Conservation (phyloP, 305 asterid genomes). For the Caryopteris hybrid region DNA sequence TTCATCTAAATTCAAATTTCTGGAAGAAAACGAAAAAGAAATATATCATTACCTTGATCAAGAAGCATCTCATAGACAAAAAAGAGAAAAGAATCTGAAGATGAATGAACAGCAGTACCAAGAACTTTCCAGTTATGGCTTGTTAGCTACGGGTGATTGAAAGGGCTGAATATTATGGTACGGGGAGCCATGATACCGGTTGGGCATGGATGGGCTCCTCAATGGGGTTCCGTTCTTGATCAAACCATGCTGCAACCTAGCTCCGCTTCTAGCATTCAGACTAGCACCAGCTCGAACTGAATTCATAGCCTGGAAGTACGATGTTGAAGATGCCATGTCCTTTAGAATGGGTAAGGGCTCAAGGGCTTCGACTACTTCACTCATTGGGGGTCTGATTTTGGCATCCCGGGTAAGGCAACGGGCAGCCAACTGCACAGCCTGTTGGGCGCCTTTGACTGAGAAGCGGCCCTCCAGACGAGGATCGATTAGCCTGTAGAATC, state of each 20-base stretch:
- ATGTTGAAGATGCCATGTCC: conserved; percentile 62
- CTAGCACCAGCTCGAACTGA: conserved; percentile 31
- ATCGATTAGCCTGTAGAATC: conserved; percentile 55
- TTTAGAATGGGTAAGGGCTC: conserved; percentile 56
- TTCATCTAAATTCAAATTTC: conserved; percentile 15
- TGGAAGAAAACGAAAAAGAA: conserved; percentile 2
- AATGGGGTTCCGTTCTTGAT: conserved; percentile 28
- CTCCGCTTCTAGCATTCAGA: conserved; percentile 27
- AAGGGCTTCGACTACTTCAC: conserved; percentile 65
- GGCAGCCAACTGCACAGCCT: conserved; percentile 60
- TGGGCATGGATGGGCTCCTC: conserved; percentile 42
- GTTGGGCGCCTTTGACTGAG: conserved; percentile 65
- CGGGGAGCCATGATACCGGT: conserved; percentile 30
- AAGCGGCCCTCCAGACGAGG: conserved; percentile 76
- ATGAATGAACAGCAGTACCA: conserved; percentile 13
- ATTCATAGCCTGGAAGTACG: conserved; percentile 61
- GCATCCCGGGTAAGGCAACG: conserved; percentile 71
- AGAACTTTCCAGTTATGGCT: conserved; percentile 1
- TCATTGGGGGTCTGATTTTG: conserved; percentile 75
- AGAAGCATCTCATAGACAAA: neutral
- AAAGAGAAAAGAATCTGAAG: neutral
- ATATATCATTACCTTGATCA: conserved; percentile 11
- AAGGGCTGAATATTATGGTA: conserved; percentile 29
- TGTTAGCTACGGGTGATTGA: conserved; percentile 35
- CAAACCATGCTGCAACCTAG: conserved; percentile 24